phyloP scores from a whole-genome alignment of 306 rosid species.

The Sechiopsis laciniata region DNA sequence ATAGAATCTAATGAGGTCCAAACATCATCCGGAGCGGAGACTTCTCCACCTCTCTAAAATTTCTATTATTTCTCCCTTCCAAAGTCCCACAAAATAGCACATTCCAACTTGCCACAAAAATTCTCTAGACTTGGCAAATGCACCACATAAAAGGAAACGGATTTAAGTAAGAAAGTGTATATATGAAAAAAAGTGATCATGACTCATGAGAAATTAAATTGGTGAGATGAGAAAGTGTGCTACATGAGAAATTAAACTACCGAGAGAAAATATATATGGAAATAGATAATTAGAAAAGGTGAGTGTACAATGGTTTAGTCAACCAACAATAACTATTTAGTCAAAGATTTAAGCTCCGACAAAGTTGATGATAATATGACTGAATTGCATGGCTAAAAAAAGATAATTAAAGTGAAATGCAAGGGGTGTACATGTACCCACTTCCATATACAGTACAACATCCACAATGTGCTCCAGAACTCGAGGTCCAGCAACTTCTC shows the following conservation, averaged over 20 bases:
- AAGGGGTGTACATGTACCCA: slow-evolving; percentile 44
- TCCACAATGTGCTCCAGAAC: slow-evolving; percentile 91
- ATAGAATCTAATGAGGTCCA: no score
- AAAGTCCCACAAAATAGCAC: no score
- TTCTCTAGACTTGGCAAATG: background rate
- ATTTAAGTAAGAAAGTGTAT: background rate
- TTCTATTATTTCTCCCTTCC: no score
- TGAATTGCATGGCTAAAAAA: background rate
- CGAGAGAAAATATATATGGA: background rate
- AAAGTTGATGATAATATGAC: background rate
- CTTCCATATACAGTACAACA: slow-evolving; percentile 89
- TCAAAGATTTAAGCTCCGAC: background rate
- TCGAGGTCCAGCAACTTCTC: slow-evolving; percentile 95
- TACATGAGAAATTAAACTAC: background rate
- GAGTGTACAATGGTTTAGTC: background rate
- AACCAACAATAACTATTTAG: background rate
- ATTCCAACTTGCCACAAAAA: no score
- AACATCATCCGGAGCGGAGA: no score
- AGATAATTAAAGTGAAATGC: slow-evolving; percentile 23
- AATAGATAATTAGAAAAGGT: background rate
- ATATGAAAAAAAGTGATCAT: background rate
- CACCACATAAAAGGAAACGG: background rate
- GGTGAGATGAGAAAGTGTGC: background rate
- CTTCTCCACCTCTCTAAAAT: no score
- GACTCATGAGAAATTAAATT: background rate